Evolutionary conservation across 1,139 yeast species (phyloP), one percentile per base, ranked within the genome.

Genomic region (Insectozyma bohioensis): DNA sequence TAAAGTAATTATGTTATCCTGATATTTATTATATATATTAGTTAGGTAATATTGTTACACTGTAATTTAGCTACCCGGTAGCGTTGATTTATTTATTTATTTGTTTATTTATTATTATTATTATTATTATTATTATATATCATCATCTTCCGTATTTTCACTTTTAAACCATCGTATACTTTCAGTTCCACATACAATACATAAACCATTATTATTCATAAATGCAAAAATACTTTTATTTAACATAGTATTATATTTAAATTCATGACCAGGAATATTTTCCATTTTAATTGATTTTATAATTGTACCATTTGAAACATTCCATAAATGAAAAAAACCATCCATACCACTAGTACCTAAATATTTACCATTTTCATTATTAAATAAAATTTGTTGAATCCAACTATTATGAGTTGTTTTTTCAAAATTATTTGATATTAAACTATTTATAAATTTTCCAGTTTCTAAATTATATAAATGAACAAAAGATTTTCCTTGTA

Each of bases 281-380:
- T 24, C 19, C 26, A 24, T 24, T 13, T 24, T 24, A 9, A 24
- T 24, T 24, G 26, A 24, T 5, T 4, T 12, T 14, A 24, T 6
- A 8, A 24, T 10, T 5, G 5, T 15, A 5, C 26, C 26, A 6
- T 4, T 14, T n/a, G 4, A 4, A 14, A 14, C 19, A 15, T 24
- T 19, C 26, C 26, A 24, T 24, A 24, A 24, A 24, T 24, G 26
- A 4, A 24, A 15, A 24, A 9, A 24, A 4, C 26, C 26, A 24
- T 24, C 26, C 26, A 24, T 24, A 15, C 26, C 26, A 24, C 12
- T 15, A 9, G 26, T 10, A n/a, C 19, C 26, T 4, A 24, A 5
- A 10, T 6, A 10, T 6, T 14, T 6, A n/a, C 26, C 26, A 7
- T 4, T 4, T n/a, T n/a, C n/a, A 4, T 7, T 7, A 15, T 24